Base-by-base conservation (phyloP, 2,329 filamentous ascomycete genomes). In the Epichloe bromicola region DNA sequence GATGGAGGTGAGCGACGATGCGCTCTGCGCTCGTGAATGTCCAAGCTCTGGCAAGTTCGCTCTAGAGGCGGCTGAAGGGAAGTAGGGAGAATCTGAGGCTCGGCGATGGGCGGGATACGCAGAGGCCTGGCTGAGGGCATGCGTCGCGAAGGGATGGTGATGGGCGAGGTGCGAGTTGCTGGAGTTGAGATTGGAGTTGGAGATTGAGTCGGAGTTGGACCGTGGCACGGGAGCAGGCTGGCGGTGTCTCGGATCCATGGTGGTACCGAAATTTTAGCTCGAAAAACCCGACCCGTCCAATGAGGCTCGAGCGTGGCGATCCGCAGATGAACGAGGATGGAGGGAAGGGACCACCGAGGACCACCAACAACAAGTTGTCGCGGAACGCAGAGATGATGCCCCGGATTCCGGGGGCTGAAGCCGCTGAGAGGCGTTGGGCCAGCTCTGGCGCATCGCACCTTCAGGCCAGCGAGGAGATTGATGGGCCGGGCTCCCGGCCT, bases 51-150 rank as follows among this genome's bases (percentile, higher is more conserved):
- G 65, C 55, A 54, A 62, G 55, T 57, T 57, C 19, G 60, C 53
- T 42, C 56, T 59, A 56, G 65, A 60, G 17, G 57, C 56, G n/a
- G 57, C 56, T 46, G 66, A 60, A n/a, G 66, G 54, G 54, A 69
- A 69, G 56, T 67, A 74, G 46, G 65, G 61, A n/a, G 70, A 65
- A 56, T 74, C 72, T 56, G 71, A 71, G 20, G 67, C 66, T 55
- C 66, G 67, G 55, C 69, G 67, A 53, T 59, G 56, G 52, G 63
- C 63, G 53, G 58, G 57, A 59, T 67, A 65, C 51, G 63, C 59
- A 57, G 59, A 53, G 51, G 54, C 43, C 14, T 44, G 40, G 39
- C 40, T 41, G 41, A 15, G 38, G 37, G 15, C 34, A 52, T 54
- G 41, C 37, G 46, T 46, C 47, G 42, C 37, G 44, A 49, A 42